Evolutionary conservation across 441 rosid genomes (phyloP), one percentile per base, ranked within the genome.

Genomic region (Viola pubescens): DNA sequence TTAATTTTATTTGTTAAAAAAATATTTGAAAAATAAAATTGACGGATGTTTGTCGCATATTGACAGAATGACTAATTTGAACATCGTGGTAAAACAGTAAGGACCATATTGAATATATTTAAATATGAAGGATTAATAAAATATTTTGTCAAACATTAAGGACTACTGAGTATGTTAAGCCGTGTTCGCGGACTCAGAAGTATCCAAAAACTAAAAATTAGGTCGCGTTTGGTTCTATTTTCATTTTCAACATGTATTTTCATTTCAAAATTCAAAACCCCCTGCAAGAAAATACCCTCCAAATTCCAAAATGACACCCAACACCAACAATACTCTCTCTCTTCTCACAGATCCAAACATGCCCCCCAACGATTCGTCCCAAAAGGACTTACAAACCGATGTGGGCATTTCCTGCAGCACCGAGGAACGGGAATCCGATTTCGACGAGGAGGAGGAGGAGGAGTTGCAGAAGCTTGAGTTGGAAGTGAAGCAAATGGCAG

Each of bases 401-500:
- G 13, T 55, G 6, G 68, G 13, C 6, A 9, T 4, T 44, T 12
- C 56, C 57, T 61, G 63, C 58, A 67, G 13, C 56, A 10, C 71
- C 14, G 74, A 58, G 8, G 75, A 54, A 14, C 7, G 48, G 44
- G 82, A 72, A 39, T 48, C 71, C n/a, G 61, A 60, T 48, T 7
- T 37, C 37, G 73, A 43, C 38, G 54, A 48, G 1, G 67, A 62
- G 3, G 80, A 77, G 10, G 72, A 69, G 54, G 79, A 73, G 50
- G 88, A 84, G 42, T 64, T 82, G 59, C 79, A 79, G 68, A 60
- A 69, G 63, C 66, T 86, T 68, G 81, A 79, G 63, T 48, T 68
- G 4, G 87, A 86, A 45, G 82, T 77, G 61, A 67, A 74, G 73
- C 72, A 66, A 62, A 75, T 84, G 83, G 84, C 73, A 34, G 72